Evolutionary conservation across 2,329 filamentous ascomycete genomes (phyloP).

Genomic region (Talaromyces funiculosus): DNA sequence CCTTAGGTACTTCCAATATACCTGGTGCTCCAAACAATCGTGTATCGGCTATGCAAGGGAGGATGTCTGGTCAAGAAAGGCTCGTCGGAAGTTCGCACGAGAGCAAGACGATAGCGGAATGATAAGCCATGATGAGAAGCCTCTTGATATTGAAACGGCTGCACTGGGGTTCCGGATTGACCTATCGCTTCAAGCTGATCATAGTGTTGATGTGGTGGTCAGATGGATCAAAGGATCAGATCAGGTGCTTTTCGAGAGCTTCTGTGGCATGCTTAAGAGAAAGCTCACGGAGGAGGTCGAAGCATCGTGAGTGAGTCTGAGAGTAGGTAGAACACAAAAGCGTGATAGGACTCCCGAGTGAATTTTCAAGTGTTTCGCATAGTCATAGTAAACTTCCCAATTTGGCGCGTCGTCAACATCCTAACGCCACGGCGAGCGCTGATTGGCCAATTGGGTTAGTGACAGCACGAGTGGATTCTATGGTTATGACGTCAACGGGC

Average conservation of each 20-base stretch:
- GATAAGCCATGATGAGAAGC: slow-evolving; percentile 13
- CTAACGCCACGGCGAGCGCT: background rate
- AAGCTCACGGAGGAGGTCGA: slow-evolving; percentile 32
- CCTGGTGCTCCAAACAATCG: slow-evolving; percentile 51
- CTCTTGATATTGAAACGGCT: slow-evolving; percentile 32
- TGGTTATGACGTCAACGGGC: slow-evolving; percentile 1
- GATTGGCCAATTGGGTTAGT: slow-evolving; percentile 2
- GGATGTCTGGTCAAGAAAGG: slow-evolving; percentile 77
- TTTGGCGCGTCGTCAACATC: background rate
- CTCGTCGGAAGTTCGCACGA: slow-evolving; percentile 53
- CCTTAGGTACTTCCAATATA: slow-evolving; percentile 61
- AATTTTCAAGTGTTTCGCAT: background rate
- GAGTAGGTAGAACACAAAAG: background rate
- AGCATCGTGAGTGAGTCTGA: background rate
- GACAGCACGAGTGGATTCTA: background rate
- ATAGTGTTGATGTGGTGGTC: slow-evolving; percentile 47
- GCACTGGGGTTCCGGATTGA: slow-evolving; percentile 56
- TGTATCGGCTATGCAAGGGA: slow-evolving; percentile 57
- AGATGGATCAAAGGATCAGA: slow-evolving; percentile 75
- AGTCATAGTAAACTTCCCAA: background rate
- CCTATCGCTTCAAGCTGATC: slow-evolving; percentile 38
- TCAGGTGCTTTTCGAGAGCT: slow-evolving; percentile 73
- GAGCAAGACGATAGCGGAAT: slow-evolving; percentile 17
- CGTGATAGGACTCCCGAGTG: background rate
- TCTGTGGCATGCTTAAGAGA: slow-evolving; percentile 70